phyloP scores from a whole-genome alignment of 306 rosid genomes.

The Amphicarpaea edgeworthii region DNA sequence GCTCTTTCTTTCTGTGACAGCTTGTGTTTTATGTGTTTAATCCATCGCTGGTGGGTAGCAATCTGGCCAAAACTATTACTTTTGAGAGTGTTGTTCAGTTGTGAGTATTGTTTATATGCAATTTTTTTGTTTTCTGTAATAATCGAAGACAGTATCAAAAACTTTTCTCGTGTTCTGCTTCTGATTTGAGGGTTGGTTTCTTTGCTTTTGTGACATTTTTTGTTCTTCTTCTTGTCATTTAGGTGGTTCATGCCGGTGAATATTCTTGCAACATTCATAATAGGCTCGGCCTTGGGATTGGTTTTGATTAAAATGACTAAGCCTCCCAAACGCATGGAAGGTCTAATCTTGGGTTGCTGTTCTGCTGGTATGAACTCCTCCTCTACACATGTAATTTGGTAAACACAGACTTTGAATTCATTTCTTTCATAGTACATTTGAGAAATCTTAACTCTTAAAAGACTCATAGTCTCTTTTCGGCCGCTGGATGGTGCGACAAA shows the following conservation, averaged over 20 bases:
- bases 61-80: constrained; percentile 58
- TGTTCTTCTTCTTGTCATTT: neutral
- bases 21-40: constrained; percentile 65
- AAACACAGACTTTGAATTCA: too few species aligned
- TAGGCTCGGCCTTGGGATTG: constrained; percentile 67
- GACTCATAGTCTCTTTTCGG: neutral
- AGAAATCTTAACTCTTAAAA: neutral
- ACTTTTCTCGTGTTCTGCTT: too few species aligned
- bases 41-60: constrained; percentile 59
- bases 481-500: neutral
- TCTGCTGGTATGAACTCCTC: constrained; percentile 55
- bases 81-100: constrained; percentile 46
- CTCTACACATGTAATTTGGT: neutral
- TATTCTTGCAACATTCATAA: constrained; percentile 53
- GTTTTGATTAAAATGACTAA: constrained; percentile 54
- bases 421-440: neutral
- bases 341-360: constrained; percentile 63
- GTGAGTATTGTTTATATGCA: constrained; percentile 47
- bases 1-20: constrained; percentile 48
- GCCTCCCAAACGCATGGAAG: constrained; percentile 61
- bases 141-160: too few species aligned
- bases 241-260: constrained; percentile 76
- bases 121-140: too few species aligned
- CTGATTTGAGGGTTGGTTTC: constrained; percentile 29
- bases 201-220: constrained; percentile 15